Percentiles rank a stretch among this genome's conserved stretches.
Conservation (phyloP, 73 alveolate species). For the Blepharisma japonicum region DNA sequence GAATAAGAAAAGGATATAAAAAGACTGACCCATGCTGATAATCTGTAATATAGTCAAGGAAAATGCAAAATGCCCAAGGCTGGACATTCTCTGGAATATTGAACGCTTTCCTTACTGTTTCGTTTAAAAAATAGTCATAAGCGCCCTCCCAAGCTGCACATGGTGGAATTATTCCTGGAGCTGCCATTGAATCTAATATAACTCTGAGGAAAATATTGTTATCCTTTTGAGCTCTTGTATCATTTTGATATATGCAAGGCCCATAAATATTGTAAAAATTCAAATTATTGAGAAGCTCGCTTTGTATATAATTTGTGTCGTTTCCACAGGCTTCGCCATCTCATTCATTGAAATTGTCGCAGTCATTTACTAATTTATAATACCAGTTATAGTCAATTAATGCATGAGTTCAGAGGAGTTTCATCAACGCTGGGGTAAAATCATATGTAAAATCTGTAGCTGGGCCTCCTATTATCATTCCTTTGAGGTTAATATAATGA, state of each 20-base stretch:
- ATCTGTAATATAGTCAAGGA: neutral
- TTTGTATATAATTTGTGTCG: neutral
- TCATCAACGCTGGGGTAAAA: neutral
- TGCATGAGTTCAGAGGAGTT: neutral
- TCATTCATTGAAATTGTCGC: neutral
- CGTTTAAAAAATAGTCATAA: constrained; percentile 21
- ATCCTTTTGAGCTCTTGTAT: neutral
- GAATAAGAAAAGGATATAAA: neutral
- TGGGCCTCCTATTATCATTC: neutral
- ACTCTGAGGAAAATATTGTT: neutral
- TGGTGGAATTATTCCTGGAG: neutral
- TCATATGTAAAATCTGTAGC: neutral
- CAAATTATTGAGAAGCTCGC: neutral
- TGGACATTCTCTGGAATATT: neutral
- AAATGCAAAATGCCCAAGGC: neutral
- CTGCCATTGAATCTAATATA: neutral
- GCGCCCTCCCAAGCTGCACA: neutral
- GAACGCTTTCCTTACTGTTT: constrained; percentile 22
- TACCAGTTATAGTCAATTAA: neutral
- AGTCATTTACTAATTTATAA: neutral
- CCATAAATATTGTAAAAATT: neutral
- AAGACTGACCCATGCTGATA: neutral
- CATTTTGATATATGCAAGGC: neutral
- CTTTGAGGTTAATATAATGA: neutral
- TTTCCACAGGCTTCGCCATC: neutral